These are phyloP conservation scores for Naganishia albida DNA, from an alignment of 1,284 basidiomycete genomes.

Conservation along the genomic window DNA sequence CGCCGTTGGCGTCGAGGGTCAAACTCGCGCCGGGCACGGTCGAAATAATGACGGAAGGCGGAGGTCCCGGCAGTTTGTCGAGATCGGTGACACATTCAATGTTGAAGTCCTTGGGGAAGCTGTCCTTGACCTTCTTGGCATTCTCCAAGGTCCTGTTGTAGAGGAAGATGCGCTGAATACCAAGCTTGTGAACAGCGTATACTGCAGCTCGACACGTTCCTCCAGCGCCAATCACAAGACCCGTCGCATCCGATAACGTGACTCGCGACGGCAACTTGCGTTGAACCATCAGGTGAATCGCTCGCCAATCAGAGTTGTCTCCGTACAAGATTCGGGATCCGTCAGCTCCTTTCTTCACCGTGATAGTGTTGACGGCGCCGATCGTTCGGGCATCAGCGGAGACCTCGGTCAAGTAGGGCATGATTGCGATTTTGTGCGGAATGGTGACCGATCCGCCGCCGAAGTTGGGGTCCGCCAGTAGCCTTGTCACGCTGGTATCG, in stretches of 20 bases:
- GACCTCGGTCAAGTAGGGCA: slow-evolving; percentile 72
- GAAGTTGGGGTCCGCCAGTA: slow-evolving; percentile 71
- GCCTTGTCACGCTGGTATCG: slow-evolving; percentile 65
- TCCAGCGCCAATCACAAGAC: slow-evolving; percentile 85
- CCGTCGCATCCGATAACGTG: slow-evolving; percentile 54
- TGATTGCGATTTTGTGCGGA: slow-evolving; percentile 85
- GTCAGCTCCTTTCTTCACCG: slow-evolving; percentile 59
- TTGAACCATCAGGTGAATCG: slow-evolving; percentile 65
- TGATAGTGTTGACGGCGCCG: slow-evolving; percentile 90
- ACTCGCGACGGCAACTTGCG: slow-evolving; percentile 43
- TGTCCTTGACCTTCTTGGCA: slow-evolving; percentile 66
- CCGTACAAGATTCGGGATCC: slow-evolving; percentile 66
- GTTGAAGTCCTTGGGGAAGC: slow-evolving; percentile 65
- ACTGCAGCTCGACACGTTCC: slow-evolving; percentile 90
- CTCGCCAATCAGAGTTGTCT: slow-evolving; percentile 92
- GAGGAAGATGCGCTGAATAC: slow-evolving; percentile 71
- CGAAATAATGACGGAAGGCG: slow-evolving; percentile 74
- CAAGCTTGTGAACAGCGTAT: slow-evolving; percentile 75
- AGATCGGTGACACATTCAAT: slow-evolving; percentile 65
- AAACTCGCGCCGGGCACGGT: slow-evolving; percentile 80
- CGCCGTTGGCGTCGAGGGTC: slow-evolving; percentile 49
- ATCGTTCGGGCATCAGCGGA: slow-evolving; percentile 78
- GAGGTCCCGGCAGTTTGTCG: slow-evolving; percentile 59
- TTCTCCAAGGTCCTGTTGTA: slow-evolving; percentile 78
- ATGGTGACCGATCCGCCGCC: slow-evolving; percentile 97